Percentiles rank a stretch among this genome's conserved stretches.
These are phyloP conservation scores for Aspergillus hiratsukae DNA, from an alignment of 2,329 filamentous ascomycete species.

Conservation along the genomic window DNA sequence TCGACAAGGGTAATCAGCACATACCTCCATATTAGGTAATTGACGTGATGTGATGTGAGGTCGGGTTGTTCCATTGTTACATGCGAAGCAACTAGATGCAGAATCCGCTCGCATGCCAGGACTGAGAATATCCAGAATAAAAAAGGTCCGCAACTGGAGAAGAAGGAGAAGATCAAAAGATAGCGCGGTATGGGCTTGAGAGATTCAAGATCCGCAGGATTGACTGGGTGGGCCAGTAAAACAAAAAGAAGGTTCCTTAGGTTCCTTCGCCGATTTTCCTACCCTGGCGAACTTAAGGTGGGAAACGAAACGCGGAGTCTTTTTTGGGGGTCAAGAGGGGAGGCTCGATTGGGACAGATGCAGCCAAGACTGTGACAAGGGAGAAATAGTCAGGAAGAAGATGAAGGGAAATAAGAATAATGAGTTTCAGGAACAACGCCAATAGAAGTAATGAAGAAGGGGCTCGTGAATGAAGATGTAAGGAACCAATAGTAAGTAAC, in stretches of 20 bases:
- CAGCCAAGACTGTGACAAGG: conserved; percentile 10
- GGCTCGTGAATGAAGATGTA: conserved; percentile 1
- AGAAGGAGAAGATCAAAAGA: conserved; percentile 5
- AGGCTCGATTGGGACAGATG: conserved; percentile 5
- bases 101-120: conserved; percentile 24
- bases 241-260: not conserved
- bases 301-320: conserved; percentile 8
- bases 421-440: not conserved
- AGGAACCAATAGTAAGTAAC: not conserved
- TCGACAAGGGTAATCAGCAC: conserved; percentile 17
- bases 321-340: conserved; percentile 5
- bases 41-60: conserved; percentile 56
- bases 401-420: conserved; percentile 11
- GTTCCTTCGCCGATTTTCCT: not conserved
- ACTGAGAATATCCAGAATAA: conserved; percentile 19
- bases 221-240: not conserved
- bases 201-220: conserved; percentile 4
- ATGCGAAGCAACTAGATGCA: conserved; percentile 36
- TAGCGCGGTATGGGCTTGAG: conserved; percentile 2
- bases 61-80: conserved; percentile 42
- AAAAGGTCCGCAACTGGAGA: conserved; percentile 20
- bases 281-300: conserved; percentile 2
- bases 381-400: conserved; percentile 6
- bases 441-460: conserved; percentile 1
- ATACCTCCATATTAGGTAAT: conserved; percentile 66